These are phyloP conservation scores for Fusarium irregulare DNA, from an alignment of 2,329 filamentous ascomycete species.

Conservation along the genomic window DNA sequence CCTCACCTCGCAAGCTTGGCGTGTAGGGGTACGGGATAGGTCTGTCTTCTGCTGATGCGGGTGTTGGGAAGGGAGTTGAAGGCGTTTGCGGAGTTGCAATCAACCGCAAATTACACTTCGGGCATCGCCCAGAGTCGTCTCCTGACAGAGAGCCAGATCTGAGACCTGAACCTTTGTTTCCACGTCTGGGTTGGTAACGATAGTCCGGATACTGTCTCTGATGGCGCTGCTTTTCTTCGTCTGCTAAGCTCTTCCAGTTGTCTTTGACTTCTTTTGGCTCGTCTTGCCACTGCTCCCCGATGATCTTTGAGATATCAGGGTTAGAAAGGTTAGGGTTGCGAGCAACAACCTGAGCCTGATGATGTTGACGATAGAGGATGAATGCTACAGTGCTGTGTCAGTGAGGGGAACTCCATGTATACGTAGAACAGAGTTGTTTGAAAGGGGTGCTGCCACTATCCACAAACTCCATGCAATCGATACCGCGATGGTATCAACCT, in stretches of 20 bases:
- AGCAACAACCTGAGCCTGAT: conserved; percentile 83
- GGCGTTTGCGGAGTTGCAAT: conserved; percentile 72
- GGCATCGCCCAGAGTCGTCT: conserved; percentile 69
- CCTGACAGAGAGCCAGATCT: conserved; percentile 51
- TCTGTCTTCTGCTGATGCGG: conserved; percentile 47
- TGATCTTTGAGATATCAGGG: conserved; percentile 97
- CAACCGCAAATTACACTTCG: conserved; percentile 77
- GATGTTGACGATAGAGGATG: conserved; percentile 95
- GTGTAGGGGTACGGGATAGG: conserved; percentile 38
- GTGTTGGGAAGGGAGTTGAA: conserved; percentile 57
- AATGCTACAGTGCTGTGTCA: conserved; percentile 74
- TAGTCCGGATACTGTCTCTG: conserved; percentile 92
- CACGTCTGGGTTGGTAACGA: conserved; percentile 87
- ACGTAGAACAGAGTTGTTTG: neutral
- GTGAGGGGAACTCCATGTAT: conserved; percentile 5
- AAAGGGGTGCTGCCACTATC: conserved; percentile 8
- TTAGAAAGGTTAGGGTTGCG: conserved; percentile 91
- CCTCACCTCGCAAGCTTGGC: conserved; percentile 36
- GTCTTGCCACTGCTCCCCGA: conserved; percentile 90
- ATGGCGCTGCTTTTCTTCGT: conserved; percentile 92
- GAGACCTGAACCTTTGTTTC: conserved; percentile 51
- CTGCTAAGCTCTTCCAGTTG: conserved; percentile 89
- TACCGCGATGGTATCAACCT: neutral
- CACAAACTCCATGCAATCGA: conserved; percentile 9
- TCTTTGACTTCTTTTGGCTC: conserved; percentile 80